Conservation (phyloP, 305 asterid genomes). For the Withania somnifera region DNA sequence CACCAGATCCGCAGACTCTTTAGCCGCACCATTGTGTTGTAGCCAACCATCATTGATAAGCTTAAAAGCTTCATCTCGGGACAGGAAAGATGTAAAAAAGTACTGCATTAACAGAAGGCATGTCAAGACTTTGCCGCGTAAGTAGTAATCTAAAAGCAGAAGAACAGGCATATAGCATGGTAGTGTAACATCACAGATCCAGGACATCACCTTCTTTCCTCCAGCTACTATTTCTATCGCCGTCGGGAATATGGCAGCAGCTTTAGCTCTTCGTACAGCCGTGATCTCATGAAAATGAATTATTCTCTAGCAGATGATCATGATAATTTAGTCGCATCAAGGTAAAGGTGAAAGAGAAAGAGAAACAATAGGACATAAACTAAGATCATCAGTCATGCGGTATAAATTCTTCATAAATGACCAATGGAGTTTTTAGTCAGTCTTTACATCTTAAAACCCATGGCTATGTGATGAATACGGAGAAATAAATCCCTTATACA, state of each 20-base stretch:
- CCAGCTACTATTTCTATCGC: slow-evolving; percentile 87
- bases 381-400: not conserved
- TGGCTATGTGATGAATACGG: not conserved
- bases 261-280: slow-evolving; percentile 71
- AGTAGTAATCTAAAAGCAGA: not conserved
- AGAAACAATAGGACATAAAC: not conserved
- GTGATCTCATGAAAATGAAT: slow-evolving; percentile 75
- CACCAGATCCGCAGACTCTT: slow-evolving; percentile 51
- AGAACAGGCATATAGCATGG: not conserved
- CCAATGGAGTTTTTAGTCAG: not conserved
- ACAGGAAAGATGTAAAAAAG: slow-evolving; percentile 88
- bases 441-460: not conserved
- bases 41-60: slow-evolving; percentile 88
- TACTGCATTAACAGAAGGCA: slow-evolving; percentile 44
- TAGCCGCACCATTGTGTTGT: slow-evolving; percentile 33
- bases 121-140: not conserved
- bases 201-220: slow-evolving; percentile 64
- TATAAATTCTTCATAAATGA: not conserved
- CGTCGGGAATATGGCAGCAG: slow-evolving; percentile 89
- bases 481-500: not conserved
- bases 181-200: slow-evolving; percentile 4
- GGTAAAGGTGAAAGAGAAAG: not conserved
- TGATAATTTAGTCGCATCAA: slow-evolving; percentile 14
- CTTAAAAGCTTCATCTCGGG: slow-evolving; percentile 96
- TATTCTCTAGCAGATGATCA: slow-evolving; percentile 42